Evolutionary conservation across 257 asterid genomes (phyloP).

Genomic region (Scutellaria minor): DNA sequence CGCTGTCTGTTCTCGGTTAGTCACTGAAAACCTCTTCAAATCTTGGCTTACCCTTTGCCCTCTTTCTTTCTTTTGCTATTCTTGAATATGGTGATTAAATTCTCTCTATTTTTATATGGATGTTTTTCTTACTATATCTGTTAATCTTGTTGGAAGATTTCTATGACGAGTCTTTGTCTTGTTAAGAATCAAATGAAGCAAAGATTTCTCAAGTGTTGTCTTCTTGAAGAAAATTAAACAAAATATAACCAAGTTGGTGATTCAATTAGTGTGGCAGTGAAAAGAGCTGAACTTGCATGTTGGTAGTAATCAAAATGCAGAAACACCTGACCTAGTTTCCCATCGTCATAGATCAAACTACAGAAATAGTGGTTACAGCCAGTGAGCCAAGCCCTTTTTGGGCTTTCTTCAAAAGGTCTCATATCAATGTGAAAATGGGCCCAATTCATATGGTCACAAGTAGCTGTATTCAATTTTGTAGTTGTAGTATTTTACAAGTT

Average conservation of each 20-base stretch:
- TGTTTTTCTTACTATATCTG: background rate
- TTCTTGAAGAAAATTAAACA: too few relatives aligned
- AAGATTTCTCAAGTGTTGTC: background rate
- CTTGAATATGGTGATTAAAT: constrained; percentile 16
- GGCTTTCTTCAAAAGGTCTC: too few relatives aligned
- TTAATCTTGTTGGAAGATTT: background rate
- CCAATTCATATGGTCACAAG: background rate
- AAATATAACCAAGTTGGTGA: background rate
- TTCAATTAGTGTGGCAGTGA: too few relatives aligned
- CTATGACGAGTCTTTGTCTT: background rate
- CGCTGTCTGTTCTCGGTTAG: too few relatives aligned
- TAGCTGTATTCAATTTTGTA: constrained; percentile 2
- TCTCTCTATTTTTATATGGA: background rate
- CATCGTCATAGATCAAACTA: constrained; percentile 1
- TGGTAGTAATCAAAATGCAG: too few relatives aligned
- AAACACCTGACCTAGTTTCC: background rate
- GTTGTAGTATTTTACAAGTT: background rate
- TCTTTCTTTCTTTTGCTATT: constrained; percentile 13
- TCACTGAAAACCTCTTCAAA: background rate
- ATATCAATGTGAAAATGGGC: too few relatives aligned
- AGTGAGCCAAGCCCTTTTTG: background rate
- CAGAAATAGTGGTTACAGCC: background rate
- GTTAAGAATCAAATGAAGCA: background rate
- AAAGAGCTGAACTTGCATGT: too few relatives aligned
- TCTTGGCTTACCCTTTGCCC: background rate